Conservation (phyloP, 78 protist genomes). For the Chrysochromulina parva region DNA sequence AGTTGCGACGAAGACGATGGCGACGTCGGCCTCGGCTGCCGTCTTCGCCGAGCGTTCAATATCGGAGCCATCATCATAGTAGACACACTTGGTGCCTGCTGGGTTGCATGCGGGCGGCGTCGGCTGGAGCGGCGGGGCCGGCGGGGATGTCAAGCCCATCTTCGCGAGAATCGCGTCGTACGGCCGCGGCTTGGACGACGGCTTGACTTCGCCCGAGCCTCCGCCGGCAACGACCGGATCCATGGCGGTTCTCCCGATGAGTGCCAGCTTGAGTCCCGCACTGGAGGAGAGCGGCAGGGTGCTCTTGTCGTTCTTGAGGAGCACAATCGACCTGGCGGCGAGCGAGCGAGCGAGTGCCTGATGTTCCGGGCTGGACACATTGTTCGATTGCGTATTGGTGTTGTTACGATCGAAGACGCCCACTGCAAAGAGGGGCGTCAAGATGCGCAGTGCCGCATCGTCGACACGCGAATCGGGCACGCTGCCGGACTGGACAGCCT, state of each 20-base stretch:
- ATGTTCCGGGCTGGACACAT: background rate
- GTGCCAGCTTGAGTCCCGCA: background rate
- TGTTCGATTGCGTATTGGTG: background rate
- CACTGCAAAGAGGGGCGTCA: background rate
- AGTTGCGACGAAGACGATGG: constrained; percentile 18
- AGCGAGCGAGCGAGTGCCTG: constrained; percentile 8
- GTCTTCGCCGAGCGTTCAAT: background rate
- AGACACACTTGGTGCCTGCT: background rate
- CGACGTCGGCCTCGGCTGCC: constrained; percentile 30
- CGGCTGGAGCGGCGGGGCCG: background rate
- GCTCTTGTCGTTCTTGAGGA: constrained; percentile 48
- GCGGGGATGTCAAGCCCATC: background rate
- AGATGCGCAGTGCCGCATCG: background rate
- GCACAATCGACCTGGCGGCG: constrained; percentile 28
- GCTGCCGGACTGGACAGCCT: background rate
- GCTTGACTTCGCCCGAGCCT: background rate
- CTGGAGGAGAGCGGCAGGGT: background rate
- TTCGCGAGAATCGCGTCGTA: background rate
- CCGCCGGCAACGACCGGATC: background rate
- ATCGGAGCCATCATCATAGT: background rate
- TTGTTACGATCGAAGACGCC: background rate
- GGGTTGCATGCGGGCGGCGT: background rate
- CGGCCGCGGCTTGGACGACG: background rate
- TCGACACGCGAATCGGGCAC: background rate
- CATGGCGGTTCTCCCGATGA: background rate